Evolutionary conservation across 2,329 filamentous ascomycete species (phyloP), one percentile per base, ranked within the genome.

Genomic region (Venturia oleaginea): DNA sequence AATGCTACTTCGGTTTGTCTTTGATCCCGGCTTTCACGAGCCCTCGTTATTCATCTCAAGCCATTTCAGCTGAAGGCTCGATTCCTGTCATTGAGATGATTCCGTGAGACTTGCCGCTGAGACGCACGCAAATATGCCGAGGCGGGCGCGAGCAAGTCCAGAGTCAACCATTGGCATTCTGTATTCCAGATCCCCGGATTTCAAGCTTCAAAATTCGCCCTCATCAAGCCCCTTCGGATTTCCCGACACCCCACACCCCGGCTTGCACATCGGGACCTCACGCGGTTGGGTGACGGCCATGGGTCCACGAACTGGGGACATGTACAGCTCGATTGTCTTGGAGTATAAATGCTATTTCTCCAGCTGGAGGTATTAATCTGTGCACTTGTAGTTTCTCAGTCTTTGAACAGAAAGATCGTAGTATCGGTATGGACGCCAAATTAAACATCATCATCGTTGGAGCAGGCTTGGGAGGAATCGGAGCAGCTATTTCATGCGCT

Each of bases 391-490:
- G 19, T 8, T n/a, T 57, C 15, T 57, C 24, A 10, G 3, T 30
- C 10, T 54, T 30, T 11, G 19, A 54, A 15, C 2, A 10, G 24
- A 8, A n/a, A 34, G 43, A 48, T 48, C 19, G 11, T 5, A 24
- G 6, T 11, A n/a, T 34, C 51, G 24, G 34, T 22, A 57, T 57
- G 51, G 51, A 57, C 51, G 51, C 62, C 4, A 55, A 57, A 22
- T 13, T 32, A 34, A 38, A 80, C 74, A 72, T 83, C 32, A 75
- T 84, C 27, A 73, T 85, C 32, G 77, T 83, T 24, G 83, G 83
- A n/a, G 83, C 81, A 11, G 83, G 83, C 6, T 75, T 85, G 24
- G 81, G 81, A 30, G 83, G 83, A 5, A 74, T 85, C 10, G 80
- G 76, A 13, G 78, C 80, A 27, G 78, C 78, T n/a, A 81, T 83